These are phyloP conservation scores for Phytophthora colocasiae DNA, from an alignment of 352 stramenopile genomes.

Conservation along the genomic window DNA sequence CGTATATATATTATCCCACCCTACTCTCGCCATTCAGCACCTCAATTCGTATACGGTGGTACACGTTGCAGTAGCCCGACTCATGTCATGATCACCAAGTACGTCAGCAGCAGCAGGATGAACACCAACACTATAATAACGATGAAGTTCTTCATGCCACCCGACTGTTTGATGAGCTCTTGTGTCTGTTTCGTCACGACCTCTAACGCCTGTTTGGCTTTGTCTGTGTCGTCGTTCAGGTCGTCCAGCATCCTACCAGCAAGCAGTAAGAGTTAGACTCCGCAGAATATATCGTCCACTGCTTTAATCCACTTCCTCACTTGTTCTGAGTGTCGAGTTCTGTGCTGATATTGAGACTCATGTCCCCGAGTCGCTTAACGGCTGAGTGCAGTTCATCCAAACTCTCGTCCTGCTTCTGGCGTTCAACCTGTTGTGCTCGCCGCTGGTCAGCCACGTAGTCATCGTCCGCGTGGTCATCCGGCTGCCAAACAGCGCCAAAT, in stretches of 20 bases:
- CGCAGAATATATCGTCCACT: background rate
- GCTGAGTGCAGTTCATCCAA: constrained; percentile 79
- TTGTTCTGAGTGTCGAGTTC: constrained; percentile 85
- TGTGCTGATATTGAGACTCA: constrained; percentile 86
- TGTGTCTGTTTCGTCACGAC: constrained; percentile 87
- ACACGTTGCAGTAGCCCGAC: background rate
- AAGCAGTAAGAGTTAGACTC: constrained; percentile 16
- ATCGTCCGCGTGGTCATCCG: constrained; percentile 60
- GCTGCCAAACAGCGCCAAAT: constrained; percentile 28
- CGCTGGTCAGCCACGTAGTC: constrained; percentile 61
- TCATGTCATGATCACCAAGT: constrained; percentile 91
- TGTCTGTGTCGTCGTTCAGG: constrained; percentile 85
- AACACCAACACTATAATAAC: constrained; percentile 89
- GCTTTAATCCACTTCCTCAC: constrained; percentile 32
- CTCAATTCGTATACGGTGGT: background rate
- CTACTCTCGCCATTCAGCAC: background rate
- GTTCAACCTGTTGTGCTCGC: constrained; percentile 72
- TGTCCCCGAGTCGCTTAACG: constrained; percentile 83
- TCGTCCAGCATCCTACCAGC: constrained; percentile 80
- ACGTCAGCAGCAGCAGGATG: constrained; percentile 85
- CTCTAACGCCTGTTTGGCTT: constrained; percentile 75
- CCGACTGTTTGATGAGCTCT: constrained; percentile 87
- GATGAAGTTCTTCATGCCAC: constrained; percentile 88
- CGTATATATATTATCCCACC: constrained; percentile 40
- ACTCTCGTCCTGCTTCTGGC: constrained; percentile 86